Conservation (phyloP, 2,329 filamentous ascomycete genomes). For the Mollisiaceae sp. region DNA sequence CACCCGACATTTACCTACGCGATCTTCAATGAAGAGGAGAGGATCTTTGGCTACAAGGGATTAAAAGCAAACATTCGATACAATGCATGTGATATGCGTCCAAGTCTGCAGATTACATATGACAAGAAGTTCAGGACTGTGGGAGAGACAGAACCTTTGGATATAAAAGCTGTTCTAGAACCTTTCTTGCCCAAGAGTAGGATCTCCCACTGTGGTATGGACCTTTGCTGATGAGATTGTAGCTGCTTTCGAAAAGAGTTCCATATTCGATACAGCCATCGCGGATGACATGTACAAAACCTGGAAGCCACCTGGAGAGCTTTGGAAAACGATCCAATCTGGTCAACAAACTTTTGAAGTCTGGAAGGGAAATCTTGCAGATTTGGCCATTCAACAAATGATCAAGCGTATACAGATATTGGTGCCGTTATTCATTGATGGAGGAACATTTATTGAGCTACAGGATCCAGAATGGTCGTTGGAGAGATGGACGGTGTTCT, state of each 20-base stretch:
- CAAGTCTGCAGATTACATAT: slow-evolving; percentile 74
- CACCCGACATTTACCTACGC: slow-evolving; percentile 87
- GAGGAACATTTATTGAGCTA: slow-evolving; percentile 75
- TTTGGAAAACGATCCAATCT: slow-evolving; percentile 66
- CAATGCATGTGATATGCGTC: slow-evolving; percentile 74
- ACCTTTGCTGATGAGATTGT: slow-evolving; percentile 19
- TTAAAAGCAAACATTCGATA: slow-evolving; percentile 76
- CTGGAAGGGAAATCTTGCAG: slow-evolving; percentile 77
- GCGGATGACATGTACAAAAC: slow-evolving; percentile 47
- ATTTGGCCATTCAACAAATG: slow-evolving; percentile 71
- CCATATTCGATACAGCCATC: slow-evolving; percentile 67
- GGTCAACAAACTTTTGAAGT: slow-evolving; percentile 76
- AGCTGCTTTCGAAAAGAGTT: slow-evolving; percentile 70
- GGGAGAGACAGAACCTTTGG: slow-evolving; percentile 70
- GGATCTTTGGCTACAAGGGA: slow-evolving; percentile 87
- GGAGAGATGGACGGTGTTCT: slow-evolving; percentile 90
- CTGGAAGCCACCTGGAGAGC: slow-evolving; percentile 76
- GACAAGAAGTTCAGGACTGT: slow-evolving; percentile 72
- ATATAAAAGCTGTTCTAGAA: slow-evolving; percentile 62
- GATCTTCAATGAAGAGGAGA: slow-evolving; percentile 92
- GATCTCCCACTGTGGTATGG: slow-evolving; percentile 29
- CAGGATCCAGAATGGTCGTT: slow-evolving; percentile 75
- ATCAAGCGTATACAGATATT: slow-evolving; percentile 83
- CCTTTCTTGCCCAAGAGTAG: slow-evolving; percentile 71
- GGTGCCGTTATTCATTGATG: slow-evolving; percentile 89